These are phyloP conservation scores for Tuber brumale DNA, from an alignment of 495 filamentous ascomycete species.

Conservation along the genomic window DNA sequence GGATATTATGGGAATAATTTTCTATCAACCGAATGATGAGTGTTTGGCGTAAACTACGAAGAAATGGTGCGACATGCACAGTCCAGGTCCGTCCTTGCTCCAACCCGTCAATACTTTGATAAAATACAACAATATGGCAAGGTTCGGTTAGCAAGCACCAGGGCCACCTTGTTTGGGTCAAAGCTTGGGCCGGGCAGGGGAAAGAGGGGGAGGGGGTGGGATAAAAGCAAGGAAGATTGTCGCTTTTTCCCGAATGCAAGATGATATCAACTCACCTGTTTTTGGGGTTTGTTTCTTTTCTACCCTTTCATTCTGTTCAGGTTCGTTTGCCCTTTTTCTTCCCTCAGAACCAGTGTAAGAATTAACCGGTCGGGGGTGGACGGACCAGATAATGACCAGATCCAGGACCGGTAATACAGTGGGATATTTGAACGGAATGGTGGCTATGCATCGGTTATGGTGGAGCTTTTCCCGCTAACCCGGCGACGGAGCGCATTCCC, in stretches of 20 bases:
- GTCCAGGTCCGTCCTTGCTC: neutral
- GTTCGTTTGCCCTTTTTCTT: neutral
- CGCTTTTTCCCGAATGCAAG: neutral
- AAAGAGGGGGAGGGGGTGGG: neutral
- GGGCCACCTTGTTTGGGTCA: neutral
- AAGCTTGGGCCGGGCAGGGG: neutral
- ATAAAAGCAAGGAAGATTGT: neutral
- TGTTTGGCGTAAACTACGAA: neutral
- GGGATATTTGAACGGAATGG: neutral
- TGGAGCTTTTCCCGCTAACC: too few species aligned
- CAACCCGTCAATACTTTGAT: neutral
- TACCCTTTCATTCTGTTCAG: neutral
- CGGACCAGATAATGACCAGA: neutral
- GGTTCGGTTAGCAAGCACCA: neutral
- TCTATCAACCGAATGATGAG: neutral
- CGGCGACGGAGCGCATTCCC: too few species aligned
- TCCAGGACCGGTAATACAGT: neutral
- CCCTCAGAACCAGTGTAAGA: neutral
- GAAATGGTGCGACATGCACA: neutral
- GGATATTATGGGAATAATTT: neutral
- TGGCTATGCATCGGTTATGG: too few species aligned
- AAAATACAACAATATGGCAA: neutral
- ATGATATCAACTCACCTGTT: neutral
- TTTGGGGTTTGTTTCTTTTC: neutral
- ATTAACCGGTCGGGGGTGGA: neutral